Percentiles rank a stretch among this genome's conserved stretches.
These are phyloP conservation scores for Phytophthora vignae DNA, from an alignment of 352 stramenopile genomes.

Conservation along the genomic window DNA sequence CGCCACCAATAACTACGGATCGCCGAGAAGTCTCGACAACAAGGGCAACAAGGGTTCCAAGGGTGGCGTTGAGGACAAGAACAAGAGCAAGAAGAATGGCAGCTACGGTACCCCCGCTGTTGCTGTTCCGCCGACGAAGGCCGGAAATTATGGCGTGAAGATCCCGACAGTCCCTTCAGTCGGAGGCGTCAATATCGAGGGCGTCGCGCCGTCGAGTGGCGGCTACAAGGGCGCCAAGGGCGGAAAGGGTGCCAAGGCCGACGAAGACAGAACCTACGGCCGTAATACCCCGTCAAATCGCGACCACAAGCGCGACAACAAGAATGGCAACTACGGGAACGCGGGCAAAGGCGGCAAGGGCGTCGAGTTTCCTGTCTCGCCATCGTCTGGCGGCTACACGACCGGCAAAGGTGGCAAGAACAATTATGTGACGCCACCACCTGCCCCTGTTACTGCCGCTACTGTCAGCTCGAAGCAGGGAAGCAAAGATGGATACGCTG, in stretches of 20 bases:
- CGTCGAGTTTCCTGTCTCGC: constrained; percentile 8
- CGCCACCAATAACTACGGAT: constrained; percentile 10
- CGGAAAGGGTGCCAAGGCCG: neutral
- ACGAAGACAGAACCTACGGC: neutral
- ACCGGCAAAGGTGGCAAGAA: constrained; percentile 13
- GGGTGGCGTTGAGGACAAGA: neutral
- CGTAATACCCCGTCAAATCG: neutral
- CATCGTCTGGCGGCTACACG: constrained; percentile 11
- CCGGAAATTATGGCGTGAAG: neutral
- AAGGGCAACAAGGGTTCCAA: constrained; percentile 18
- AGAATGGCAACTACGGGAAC: neutral
- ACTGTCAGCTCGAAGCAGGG: constrained; percentile 6
- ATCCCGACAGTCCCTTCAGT: neutral
- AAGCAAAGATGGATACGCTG: constrained; percentile 3
- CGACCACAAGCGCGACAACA: neutral
- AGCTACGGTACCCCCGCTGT: neutral
- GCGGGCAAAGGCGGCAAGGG: constrained; percentile 16
- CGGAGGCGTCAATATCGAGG: too few relatives aligned
- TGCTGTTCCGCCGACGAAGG: neutral
- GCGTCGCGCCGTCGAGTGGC: neutral
- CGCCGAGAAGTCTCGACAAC: neutral
- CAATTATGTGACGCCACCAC: constrained; percentile 1
- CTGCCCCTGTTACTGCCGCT: constrained; percentile 11
- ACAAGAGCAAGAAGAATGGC: neutral
- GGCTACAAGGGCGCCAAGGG: neutral